Conservation (phyloP, 345 rosid genomes). For the Dipteronia dyeriana region DNA sequence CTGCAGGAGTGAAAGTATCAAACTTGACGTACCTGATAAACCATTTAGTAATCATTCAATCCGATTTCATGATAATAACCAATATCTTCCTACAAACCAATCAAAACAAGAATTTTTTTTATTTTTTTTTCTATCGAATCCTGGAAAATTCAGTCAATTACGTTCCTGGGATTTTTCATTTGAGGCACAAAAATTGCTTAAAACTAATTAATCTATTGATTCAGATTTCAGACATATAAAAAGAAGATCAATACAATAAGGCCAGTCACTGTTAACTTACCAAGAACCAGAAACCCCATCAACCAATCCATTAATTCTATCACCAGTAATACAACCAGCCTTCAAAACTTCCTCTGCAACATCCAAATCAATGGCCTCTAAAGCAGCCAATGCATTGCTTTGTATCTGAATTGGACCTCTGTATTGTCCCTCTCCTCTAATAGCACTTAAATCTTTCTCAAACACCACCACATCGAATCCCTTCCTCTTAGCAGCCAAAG, state of each 20-base stretch:
- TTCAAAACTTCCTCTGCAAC: conserved; percentile 85
- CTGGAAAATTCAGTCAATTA: background rate
- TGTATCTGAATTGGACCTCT: conserved; percentile 97
- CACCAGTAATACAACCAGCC: conserved; percentile 92
- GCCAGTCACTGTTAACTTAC: conserved; percentile 40
- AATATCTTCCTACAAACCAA: conserved; percentile 9
- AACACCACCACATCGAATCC: conserved; percentile 87
- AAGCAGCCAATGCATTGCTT: conserved; percentile 95
- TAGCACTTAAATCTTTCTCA: conserved; percentile 86
- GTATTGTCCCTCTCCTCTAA: conserved; percentile 95
- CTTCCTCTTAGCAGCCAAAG: conserved; percentile 84
- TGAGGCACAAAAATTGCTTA: background rate
- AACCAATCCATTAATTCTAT: conserved; percentile 88
- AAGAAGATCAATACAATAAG: background rate
- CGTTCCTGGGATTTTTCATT: background rate
- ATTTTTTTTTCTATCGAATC: background rate
- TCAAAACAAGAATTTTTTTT: background rate
- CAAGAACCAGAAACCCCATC: conserved; percentile 92
- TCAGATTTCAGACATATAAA: background rate
- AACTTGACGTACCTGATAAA: conserved; percentile 82
- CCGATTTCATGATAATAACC: conserved; percentile 17
- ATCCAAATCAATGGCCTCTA: conserved; percentile 85
- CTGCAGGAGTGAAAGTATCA: conserved; percentile 96
- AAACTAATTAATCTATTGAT: background rate
- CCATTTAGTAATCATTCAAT: conserved; percentile 21